These are phyloP conservation scores for Diospyros kaki DNA, from an alignment of 148 eudicot genomes.

Conservation along the genomic window DNA sequence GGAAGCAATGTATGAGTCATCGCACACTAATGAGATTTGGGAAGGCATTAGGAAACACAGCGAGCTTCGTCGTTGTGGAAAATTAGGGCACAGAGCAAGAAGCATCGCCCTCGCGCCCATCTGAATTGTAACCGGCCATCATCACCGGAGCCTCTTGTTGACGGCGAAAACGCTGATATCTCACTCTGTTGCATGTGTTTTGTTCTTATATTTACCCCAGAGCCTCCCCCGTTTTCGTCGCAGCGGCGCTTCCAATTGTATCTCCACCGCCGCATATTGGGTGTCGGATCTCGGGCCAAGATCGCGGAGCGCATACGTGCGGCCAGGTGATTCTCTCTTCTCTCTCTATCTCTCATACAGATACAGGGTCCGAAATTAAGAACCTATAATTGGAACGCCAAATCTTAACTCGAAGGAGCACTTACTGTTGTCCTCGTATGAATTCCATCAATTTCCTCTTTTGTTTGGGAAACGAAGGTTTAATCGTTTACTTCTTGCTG, in stretches of 20 bases:
- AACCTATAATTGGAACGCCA: not conserved
- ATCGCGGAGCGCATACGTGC: too few species aligned
- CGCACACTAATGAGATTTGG: too few species aligned
- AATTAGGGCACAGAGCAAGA: slow-evolving; percentile 5
- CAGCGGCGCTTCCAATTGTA: not conserved
- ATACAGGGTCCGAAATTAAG: not conserved
- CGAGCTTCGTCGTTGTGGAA: not conserved
- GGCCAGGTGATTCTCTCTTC: too few species aligned
- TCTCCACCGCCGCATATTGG: not conserved
- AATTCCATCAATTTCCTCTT: not conserved
- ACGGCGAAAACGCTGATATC: not conserved
- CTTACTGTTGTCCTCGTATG: not conserved
- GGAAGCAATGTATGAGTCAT: too few species aligned
- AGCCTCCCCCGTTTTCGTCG: too few species aligned
- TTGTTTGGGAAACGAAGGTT: not conserved
- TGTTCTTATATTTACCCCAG: too few species aligned
- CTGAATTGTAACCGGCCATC: not conserved
- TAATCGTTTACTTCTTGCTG: not conserved
- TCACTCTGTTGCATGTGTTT: not conserved
- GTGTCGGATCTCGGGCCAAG: not conserved
- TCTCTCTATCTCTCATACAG: too few species aligned
- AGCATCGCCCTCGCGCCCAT: not conserved
- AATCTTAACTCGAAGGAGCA: not conserved
- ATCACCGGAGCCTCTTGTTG: not conserved
- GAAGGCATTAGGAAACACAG: too few species aligned